Base-by-base conservation (phyloP, 2,329 filamentous ascomycete species). In the Arthrobotrys pseudoclavata region DNA sequence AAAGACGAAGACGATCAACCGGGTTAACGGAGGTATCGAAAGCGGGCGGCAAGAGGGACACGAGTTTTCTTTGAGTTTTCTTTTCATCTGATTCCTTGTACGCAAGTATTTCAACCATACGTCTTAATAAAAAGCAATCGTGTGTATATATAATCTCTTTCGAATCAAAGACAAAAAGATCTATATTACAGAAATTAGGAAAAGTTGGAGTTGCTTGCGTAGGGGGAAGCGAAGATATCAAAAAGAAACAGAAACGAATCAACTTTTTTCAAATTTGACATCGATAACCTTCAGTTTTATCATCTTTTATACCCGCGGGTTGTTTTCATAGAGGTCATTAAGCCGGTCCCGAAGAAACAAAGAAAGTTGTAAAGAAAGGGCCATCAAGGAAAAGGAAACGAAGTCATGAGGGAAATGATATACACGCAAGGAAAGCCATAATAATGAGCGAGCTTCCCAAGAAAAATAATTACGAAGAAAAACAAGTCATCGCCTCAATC, bases 101-200 rank as follows among this genome's bases (percentile, higher is more conserved):
- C 10, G 34, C 34, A 40, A 60, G 55, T 60, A 60, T 60, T 60
- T 60, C 55, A 60, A 60, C 55, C 55, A 60, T 60, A 60, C 55
- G 20, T 60, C n/a, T 26, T 60, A 60, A 42, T 60, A 57, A 57
- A 57, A 42, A 24, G 34, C n/a, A 12, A n/a, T 60, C 26, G 1
- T 42, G 7, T 60, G 12, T 60, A 26, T 42, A 26, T 42, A 60
- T 60, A 50, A 53, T 29, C 7, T 31, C 50, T 31, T 52, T 50
- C 29, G 29, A 34, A 24, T 12, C 3, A 53, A 31, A 22, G 45
- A 47, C 45, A 37, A 34, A 55, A 47, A 40, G n/a, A 37, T 48
- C 22, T 48, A 55, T 64, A 24, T 55, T 34, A 31, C 55, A 47
- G 24, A 70, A 37, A n/a, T 60, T 50, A 47, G 47, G 29, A 2